Evolutionary conservation across 306 rosid genomes (phyloP), one percentile per base, ranked within the genome.

Genomic region (Oxytropis ochrocephala): DNA sequence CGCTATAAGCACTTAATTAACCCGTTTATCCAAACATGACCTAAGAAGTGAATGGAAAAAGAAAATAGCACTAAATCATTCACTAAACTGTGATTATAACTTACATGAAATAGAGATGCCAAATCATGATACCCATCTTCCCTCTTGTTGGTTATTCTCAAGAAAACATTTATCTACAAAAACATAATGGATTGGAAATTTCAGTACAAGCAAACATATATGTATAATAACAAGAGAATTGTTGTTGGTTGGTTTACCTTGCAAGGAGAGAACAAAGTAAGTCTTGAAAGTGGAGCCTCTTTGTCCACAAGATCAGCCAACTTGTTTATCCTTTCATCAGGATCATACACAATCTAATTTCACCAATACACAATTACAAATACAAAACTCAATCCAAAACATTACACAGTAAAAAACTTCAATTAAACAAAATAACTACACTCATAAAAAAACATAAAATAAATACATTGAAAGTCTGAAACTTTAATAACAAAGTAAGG

Each of bases 51-150:
- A 14, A 65, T 55, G 18, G n/a, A 70, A 14, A 56, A 17, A 48
- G 10, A 42, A 42, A 70, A 52, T 18, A 62, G 29, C 44, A 69
- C 12, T 27, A 13, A 84, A 72, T 27, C 70, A 81, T 21, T 21
- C n/a, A 19, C 11, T 27, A 51, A 59, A 53, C 8, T 52, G 52
- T 1, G 30, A 58, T 74, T 5, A 27, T 47, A 58, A 79, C 96
- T 84, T 84, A 93, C 98, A 72, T 94, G 98, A 77, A 94, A 94
- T 32, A 94, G 85, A 47, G 98, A 94, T 24, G 98, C 98, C 85
- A 94, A 88, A 84, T 90, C 97, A 85, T 94, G 98, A 81, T 80
- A 94, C 63, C 98, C 98, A 82, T 94, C 98, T 78, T 82, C 87
- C 83, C 98, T 88, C 80, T 88, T 94, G 83, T 78, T 77, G 47